Percentiles rank a stretch among this genome's conserved stretches.
Conservation (phyloP, 176 grass and related monocot species). For the Oryza longistaminata region DNA sequence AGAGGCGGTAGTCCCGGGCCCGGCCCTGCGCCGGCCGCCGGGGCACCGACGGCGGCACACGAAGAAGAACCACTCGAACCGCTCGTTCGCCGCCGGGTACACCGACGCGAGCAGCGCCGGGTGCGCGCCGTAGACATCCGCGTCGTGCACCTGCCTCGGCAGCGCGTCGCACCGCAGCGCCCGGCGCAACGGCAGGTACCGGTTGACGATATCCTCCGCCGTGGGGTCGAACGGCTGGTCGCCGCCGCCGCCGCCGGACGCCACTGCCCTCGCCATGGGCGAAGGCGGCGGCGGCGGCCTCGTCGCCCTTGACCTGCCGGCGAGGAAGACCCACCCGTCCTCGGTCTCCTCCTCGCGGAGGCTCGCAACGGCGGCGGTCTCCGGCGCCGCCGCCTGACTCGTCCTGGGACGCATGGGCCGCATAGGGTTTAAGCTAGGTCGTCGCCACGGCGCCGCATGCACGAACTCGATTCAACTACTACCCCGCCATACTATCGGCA, state of each 20-base stretch:
- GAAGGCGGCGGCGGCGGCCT: constrained; percentile 5
- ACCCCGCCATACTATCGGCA: not conserved
- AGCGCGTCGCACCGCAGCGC: constrained; percentile 30
- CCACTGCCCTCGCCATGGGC: not conserved
- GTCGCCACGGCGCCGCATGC: no score
- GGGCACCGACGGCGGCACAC: constrained; percentile 28
- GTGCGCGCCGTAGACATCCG: constrained; percentile 42
- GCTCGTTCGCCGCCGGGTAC: constrained; percentile 21
- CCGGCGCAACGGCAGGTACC: constrained; percentile 43
- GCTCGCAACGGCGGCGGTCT: not conserved
- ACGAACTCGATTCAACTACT: no score
- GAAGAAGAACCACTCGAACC: constrained; percentile 47
- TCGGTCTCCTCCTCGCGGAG: constrained; percentile 28
- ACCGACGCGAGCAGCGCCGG: constrained; percentile 34
- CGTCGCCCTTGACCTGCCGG: not conserved
- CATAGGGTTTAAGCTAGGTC: not conserved
- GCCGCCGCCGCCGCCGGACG: not conserved
- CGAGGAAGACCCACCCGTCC: constrained; percentile 47
- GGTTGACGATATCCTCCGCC: not conserved
- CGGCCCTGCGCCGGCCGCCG: constrained; percentile 34
- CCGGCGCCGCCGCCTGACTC: constrained; percentile 17
- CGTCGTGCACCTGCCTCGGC: constrained; percentile 43
- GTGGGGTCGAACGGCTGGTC: not conserved
- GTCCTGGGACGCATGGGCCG: not conserved
- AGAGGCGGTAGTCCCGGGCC: constrained; percentile 34